Evolutionary conservation across 2,329 filamentous ascomycete species (phyloP), one percentile per base, ranked within the genome.

Genomic region (Zymoseptoria brevis): DNA sequence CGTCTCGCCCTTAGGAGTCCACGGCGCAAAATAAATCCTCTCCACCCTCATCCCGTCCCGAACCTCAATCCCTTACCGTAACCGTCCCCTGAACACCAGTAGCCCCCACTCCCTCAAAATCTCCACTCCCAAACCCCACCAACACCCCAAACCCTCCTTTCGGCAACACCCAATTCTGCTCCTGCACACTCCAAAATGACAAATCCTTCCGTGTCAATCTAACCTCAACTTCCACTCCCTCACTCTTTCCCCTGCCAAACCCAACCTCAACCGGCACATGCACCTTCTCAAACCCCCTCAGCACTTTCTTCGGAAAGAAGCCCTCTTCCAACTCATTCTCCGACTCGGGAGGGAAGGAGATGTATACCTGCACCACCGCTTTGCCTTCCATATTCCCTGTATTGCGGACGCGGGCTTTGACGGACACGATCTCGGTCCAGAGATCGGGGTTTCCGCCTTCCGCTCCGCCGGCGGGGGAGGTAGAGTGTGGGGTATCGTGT

Each of bases 361-460:
- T 63, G 64, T 86, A 86, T 3, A 85, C 68, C 61, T 86, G 83
- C 1, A 83, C 80, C 1, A 85, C 82, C 16, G 78, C 74, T 13
- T 78, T 75, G 35, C 83, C 83, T 2, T 74, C 70, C 0, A 78
- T 67, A 0, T 76, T 74, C n/a, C 87, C 87, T 0, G 78, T 83
- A 71, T 90, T 90, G 52, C 77, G 79, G 2, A 90, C 72, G 0
- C 75, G 77, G 3, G 85, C 80, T 2, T 75, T 69, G 1, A 79
- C 76, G 1, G 75, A 73, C 59, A 81, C 77, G 60, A 85, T 76
- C 0, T 75, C 74, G 51, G 81, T 81, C 77, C 83, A 89, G 19
- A 88, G 77, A 59, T 84, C 82, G 1, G 85, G 85, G 60, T 89
- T 87, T 1, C 86, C 86, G 58, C 85, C 85, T 59, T 86, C 81